These are phyloP conservation scores for Tilletia indica DNA, from an alignment of 1,284 basidiomycete species.

Conservation along the genomic window DNA sequence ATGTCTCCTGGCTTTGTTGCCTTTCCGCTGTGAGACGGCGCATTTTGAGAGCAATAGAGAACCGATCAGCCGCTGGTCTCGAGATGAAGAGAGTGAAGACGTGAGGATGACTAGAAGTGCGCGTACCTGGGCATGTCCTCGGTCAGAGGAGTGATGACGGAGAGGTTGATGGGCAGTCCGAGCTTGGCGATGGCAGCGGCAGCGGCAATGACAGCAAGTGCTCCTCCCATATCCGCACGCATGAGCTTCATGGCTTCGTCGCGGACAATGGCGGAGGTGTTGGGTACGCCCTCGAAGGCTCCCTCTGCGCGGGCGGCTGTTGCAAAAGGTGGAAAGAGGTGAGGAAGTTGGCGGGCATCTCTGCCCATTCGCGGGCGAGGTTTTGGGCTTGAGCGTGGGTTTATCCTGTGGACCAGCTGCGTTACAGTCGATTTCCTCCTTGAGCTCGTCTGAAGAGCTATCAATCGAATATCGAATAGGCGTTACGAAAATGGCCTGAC, in stretches of 20 bases:
- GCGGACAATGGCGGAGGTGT: constrained; percentile 70
- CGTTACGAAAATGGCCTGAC: too few relatives aligned
- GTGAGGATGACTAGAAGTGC: not conserved
- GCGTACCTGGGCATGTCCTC: constrained; percentile 80
- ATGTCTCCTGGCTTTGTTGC: constrained; percentile 83
- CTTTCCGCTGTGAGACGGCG: constrained; percentile 62
- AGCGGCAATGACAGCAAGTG: constrained; percentile 73
- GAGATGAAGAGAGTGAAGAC: too few relatives aligned
- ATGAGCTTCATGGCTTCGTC: constrained; percentile 71
- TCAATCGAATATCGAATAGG: too few relatives aligned
- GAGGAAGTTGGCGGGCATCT: constrained; percentile 75
- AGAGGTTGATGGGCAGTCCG: constrained; percentile 73
- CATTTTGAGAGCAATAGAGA: too few relatives aligned
- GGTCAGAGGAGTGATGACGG: constrained; percentile 72
- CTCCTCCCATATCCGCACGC: constrained; percentile 58
- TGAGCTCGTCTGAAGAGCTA: constrained; percentile 32
- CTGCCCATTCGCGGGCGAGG: constrained; percentile 78
- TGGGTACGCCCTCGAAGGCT: constrained; percentile 68
- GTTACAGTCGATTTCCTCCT: constrained; percentile 25
- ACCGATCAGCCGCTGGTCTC: not conserved
- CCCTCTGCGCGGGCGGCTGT: constrained; percentile 65
- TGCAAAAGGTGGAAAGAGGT: constrained; percentile 65
- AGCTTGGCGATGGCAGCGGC: constrained; percentile 77
- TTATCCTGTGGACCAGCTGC: constrained; percentile 52
- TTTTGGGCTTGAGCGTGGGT: constrained; percentile 78